Conservation (phyloP, 148 eudicot species). For the Mesembryanthemum crystallinum region DNA sequence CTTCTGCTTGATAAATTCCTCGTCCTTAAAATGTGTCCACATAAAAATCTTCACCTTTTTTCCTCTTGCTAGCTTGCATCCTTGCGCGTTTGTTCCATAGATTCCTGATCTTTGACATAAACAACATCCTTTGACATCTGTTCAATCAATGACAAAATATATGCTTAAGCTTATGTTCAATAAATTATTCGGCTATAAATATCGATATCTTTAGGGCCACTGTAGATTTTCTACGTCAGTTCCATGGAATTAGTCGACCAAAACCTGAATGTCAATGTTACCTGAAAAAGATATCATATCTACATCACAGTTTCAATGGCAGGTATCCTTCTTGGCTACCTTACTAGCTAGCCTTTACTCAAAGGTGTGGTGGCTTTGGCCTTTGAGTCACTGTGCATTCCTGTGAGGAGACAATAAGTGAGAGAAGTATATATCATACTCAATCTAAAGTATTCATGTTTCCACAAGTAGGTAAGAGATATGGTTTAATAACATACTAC, state of each 20-base stretch:
- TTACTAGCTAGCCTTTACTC: neutral
- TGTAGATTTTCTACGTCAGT: too few relatives aligned
- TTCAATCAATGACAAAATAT: neutral
- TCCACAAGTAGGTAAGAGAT: neutral
- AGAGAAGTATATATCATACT: conserved; percentile 6
- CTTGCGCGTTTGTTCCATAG: neutral
- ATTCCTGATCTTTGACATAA: neutral
- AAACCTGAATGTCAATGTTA: too few relatives aligned
- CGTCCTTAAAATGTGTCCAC: neutral
- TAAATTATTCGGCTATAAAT: conserved; percentile 6
- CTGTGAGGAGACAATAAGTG: conserved; percentile 9
- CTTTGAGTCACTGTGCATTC: neutral
- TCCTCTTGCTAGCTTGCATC: neutral
- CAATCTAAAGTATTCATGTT: neutral
- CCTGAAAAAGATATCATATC: neutral
- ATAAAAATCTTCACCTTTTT: neutral
- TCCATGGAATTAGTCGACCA: too few relatives aligned
- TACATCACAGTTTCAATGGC: neutral
- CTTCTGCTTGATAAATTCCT: conserved; percentile 13
- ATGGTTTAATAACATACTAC: neutral
- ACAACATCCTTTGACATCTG: neutral
- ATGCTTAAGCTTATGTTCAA: conserved; percentile 13
- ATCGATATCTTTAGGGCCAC: neutral
- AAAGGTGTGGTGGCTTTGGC: too few relatives aligned
- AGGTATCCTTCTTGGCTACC: neutral